Evolutionary conservation across 495 filamentous ascomycete species (phyloP).

Genomic region (Rostrohypoxylon terebratum): DNA sequence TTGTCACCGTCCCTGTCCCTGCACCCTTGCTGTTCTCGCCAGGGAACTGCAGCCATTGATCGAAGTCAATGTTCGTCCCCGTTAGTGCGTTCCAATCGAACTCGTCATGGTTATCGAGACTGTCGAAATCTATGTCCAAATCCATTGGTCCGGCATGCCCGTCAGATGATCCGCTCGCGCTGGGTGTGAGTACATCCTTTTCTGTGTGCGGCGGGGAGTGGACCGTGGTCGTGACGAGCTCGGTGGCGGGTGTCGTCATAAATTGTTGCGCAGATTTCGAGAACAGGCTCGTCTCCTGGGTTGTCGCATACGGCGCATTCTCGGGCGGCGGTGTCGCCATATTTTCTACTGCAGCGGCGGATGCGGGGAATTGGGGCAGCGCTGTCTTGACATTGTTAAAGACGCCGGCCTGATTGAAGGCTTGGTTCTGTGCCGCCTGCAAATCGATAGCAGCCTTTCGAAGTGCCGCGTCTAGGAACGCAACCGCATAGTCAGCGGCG

Average conservation of each 20-base stretch:
- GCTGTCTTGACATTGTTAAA: constrained; percentile 40
- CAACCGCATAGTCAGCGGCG: constrained; percentile 85
- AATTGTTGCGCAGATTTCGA: constrained; percentile 35
- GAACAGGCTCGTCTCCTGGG: constrained; percentile 44
- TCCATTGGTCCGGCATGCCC: constrained; percentile 36
- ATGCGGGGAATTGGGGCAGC: constrained; percentile 38
- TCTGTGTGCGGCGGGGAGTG: constrained; percentile 53
- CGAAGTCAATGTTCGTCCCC: constrained; percentile 56
- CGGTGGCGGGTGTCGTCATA: constrained; percentile 25
- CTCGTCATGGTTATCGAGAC: constrained; percentile 45
- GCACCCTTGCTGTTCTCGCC: constrained; percentile 50
- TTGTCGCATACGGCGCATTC: constrained; percentile 50
- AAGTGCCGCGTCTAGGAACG: constrained; percentile 86
- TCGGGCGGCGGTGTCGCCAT: constrained; percentile 60
- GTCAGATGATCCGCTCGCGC: constrained; percentile 47
- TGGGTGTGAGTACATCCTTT: constrained; percentile 50
- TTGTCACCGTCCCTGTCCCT: neutral
- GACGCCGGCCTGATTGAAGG: constrained; percentile 23
- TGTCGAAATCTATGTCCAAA: constrained; percentile 45
- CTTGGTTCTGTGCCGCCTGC: constrained; percentile 39
- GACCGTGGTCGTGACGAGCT: constrained; percentile 29
- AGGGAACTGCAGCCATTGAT: constrained; percentile 60
- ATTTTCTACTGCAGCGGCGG: constrained; percentile 33
- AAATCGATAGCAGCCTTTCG: constrained; percentile 77
- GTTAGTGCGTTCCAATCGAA: constrained; percentile 56